Evolutionary conservation across 768 basidiomycete genomes (phyloP).

Genomic region (Hemileccinum impolitum): DNA sequence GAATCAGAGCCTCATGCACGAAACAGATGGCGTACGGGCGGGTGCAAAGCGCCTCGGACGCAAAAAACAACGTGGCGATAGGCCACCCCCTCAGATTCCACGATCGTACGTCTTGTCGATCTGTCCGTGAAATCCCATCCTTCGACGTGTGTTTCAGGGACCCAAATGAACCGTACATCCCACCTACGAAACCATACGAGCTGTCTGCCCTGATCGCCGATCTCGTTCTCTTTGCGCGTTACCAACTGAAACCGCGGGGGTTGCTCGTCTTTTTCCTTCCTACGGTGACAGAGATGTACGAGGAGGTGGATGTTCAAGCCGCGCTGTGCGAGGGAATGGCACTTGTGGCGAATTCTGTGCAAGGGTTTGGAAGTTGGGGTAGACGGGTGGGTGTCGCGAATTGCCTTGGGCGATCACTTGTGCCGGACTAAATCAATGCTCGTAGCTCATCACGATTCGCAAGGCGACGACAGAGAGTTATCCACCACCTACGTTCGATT

Average conservation of each 20-base stretch:
- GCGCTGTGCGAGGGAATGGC: constrained; percentile 87
- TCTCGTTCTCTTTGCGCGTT: constrained; percentile 77
- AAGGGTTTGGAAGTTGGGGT: constrained; percentile 95
- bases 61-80: constrained; percentile 42
- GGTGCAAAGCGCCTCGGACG: constrained; percentile 81
- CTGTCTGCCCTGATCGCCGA: constrained; percentile 79
- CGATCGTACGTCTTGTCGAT: constrained; percentile 40
- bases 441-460: constrained; percentile 87
- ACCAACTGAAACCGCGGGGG: constrained; percentile 80
- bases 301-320: constrained; percentile 76
- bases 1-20: background rate
- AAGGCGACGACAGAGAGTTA: constrained; percentile 52
- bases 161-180: constrained; percentile 72
- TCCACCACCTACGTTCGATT: constrained; percentile 54
- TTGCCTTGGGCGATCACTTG: background rate
- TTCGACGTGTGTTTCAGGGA: constrained; percentile 5
- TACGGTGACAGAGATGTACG: constrained; percentile 88
- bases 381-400: constrained; percentile 59
- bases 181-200: constrained; percentile 91
- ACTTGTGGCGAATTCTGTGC: constrained; percentile 82
- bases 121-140: background rate
- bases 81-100: constrained; percentile 30
- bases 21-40: constrained; percentile 83
- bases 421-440: background rate
- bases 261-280: constrained; percentile 95